Percentiles rank a stretch among this genome's conserved stretches.
Evolutionary conservation across 2,329 filamentous ascomycete species (phyloP).

Genomic region (Fusarium sp.): DNA sequence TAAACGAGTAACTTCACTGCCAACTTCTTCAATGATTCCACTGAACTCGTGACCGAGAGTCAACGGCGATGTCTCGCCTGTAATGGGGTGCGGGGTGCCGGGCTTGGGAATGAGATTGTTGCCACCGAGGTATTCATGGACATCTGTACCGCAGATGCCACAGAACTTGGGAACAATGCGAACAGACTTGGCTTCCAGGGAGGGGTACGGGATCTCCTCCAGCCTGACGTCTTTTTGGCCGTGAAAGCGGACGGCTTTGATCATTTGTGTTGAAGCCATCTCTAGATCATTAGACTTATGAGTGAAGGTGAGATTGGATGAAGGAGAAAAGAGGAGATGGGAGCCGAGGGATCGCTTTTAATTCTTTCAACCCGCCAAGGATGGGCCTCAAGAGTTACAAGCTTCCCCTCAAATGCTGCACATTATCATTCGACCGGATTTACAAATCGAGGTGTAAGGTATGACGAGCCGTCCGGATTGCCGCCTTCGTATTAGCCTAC

Average conservation of each 20-base stretch:
- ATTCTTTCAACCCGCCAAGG: neutral
- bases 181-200: neutral
- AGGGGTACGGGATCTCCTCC: slow-evolving; percentile 1
- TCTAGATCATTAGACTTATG: neutral
- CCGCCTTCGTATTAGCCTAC: neutral
- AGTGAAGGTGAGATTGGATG: neutral
- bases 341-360: neutral
- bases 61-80: slow-evolving; percentile 24
- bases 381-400: neutral
- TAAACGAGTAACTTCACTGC: slow-evolving; percentile 14
- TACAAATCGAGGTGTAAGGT: neutral
- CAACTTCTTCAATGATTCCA: slow-evolving; percentile 19
- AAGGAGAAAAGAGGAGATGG: no score
- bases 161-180: slow-evolving; percentile 15
- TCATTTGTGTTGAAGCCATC: slow-evolving; percentile 9
- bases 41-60: slow-evolving; percentile 27
- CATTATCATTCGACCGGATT: neutral
- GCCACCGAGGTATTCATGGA: slow-evolving; percentile 27
- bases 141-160: slow-evolving; percentile 26
- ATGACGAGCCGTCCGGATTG: neutral
- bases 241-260: slow-evolving; percentile 26
- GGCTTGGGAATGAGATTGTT: slow-evolving; percentile 31
- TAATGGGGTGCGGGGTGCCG: slow-evolving; percentile 24
- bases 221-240: slow-evolving; percentile 16
- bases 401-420: neutral